Evolutionary conservation across 176 grass and related monocot genomes (phyloP), one percentile per base, ranked within the genome.

Genomic region (Elymus sibiricus): DNA sequence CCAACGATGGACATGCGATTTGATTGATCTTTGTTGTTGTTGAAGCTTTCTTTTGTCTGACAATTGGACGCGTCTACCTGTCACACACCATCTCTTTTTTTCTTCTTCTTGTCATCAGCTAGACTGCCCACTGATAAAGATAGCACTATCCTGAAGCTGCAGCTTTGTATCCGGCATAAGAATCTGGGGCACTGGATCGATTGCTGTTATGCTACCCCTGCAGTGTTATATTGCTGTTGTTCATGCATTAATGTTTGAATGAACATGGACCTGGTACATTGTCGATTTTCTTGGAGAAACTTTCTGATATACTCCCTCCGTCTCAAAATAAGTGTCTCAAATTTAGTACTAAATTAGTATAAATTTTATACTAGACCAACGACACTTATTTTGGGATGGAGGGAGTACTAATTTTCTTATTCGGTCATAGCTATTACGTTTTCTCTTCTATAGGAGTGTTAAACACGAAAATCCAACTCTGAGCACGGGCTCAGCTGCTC

Each of bases 71-170:
- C 24, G 27, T 64, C 39, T 35, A 38, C 7, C 82, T 47, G 58
- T 44, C 60, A 17, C 47, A 16, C 46, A 38, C 21, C 59, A 38
- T 66, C 62, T 83, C 31, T 58, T 25, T 0, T 61, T 47, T 76
- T 29, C 27, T 58, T 53, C n/a, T n/a, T 28, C 78, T 37, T 13
- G 64, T 76, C 77, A 64, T 88, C 49, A 15, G 76, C 75, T 70
- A 69, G 69, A 87, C 24, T 14, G 32, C 83, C 49, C 70, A 76
- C 80, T 80, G 56, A 87, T 79, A 71, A 55, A 68, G 59, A 64
- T 65, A 78, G 60, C 71, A 64, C 21, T 82, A 12, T 70, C 42
- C 22, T 55, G 19, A 67, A 83, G 32, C 34, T 61, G 70, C 39
- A 76, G 14, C 22, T 55, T 79, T 73, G 32, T 86, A 56, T 64